Percentiles rank a stretch among this genome's conserved stretches.
phyloP scores from a whole-genome alignment of 169 alveolate species.

The Amoebophrya sp. region DNA sequence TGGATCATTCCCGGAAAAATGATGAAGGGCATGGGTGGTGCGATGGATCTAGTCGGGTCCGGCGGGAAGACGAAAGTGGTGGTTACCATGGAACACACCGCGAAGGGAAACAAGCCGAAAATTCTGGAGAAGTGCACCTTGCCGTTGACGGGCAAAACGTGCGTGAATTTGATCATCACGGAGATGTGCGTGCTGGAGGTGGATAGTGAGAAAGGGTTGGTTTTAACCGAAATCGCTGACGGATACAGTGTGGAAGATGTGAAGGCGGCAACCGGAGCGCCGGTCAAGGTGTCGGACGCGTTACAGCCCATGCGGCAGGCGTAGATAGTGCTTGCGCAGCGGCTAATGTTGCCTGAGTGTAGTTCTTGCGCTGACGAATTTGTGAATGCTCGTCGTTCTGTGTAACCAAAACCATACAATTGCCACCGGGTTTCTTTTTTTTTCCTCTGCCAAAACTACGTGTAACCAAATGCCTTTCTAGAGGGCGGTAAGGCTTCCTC shows the following conservation, averaged over 20 bases:
- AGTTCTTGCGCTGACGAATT: too few relatives aligned
- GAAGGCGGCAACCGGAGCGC: slow-evolving; percentile 1
- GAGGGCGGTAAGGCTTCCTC: too few relatives aligned
- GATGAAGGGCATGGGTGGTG: slow-evolving; percentile 22
- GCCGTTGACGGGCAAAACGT: neutral
- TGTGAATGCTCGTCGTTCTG: too few relatives aligned
- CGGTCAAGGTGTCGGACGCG: neutral
- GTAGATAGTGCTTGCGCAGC: too few relatives aligned
- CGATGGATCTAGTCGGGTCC: neutral
- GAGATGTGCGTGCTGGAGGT: neutral
- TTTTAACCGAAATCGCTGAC: neutral
- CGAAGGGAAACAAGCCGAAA: neutral
- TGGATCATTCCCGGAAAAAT: neutral
- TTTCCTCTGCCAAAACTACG: too few relatives aligned
- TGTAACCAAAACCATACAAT: too few relatives aligned
- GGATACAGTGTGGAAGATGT: neutral
- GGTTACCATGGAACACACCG: slow-evolving; percentile 10
- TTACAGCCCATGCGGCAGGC: neutral
- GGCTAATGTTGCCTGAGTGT: too few relatives aligned
- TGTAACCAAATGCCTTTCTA: too few relatives aligned
- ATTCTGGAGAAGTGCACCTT: neutral
- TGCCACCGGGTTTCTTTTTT: too few relatives aligned
- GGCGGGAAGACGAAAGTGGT: neutral
- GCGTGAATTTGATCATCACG: neutral
- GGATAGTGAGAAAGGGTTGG: neutral